Conservation (phyloP, 1,139 yeast genomes). For the Kodamaea derodonti region DNA sequence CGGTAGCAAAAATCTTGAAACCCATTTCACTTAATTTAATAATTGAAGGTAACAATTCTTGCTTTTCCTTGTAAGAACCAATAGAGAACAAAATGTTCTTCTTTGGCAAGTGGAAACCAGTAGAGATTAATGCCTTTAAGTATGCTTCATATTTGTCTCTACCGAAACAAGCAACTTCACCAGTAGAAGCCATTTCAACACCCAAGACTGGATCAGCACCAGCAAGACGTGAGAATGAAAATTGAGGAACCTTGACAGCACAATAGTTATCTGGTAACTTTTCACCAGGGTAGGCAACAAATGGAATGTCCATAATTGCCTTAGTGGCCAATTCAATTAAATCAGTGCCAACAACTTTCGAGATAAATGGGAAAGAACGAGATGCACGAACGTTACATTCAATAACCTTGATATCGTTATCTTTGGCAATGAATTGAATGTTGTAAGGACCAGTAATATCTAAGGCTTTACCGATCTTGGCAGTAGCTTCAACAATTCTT, state of each 20-base stretch:
- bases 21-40: slow-evolving; percentile 79
- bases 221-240: slow-evolving; percentile 93
- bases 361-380: slow-evolving; percentile 96
- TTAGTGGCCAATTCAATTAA: slow-evolving; percentile 96
- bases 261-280: slow-evolving; percentile 90
- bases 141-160: slow-evolving; percentile 96
- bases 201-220: slow-evolving; percentile 99
- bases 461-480: slow-evolving; percentile 92
- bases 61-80: slow-evolving; percentile 97
- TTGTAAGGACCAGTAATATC: slow-evolving; percentile 98
- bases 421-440: slow-evolving; percentile 92
- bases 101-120: slow-evolving; percentile 94
- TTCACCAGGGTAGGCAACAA: slow-evolving; percentile 85
- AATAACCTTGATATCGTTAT: slow-evolving; percentile 90
- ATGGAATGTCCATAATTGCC: slow-evolving; percentile 88
- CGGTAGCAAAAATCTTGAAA: slow-evolving; percentile 89
- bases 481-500: slow-evolving; percentile 91
- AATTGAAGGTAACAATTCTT: slow-evolving; percentile 86
- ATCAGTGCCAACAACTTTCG: slow-evolving; percentile 96
- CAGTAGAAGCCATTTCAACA: slow-evolving; percentile 99
- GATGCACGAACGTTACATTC: slow-evolving; percentile 99
- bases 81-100: slow-evolving; percentile 90
- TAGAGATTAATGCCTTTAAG: slow-evolving; percentile 87
- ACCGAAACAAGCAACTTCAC: slow-evolving; percentile 98
- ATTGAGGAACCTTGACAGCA: slow-evolving; percentile 97